Evolutionary conservation across 371 early-diverging fungal genomes (phyloP), one percentile per base, ranked within the genome.

Genomic region (Lichtheimia hyalospora): DNA sequence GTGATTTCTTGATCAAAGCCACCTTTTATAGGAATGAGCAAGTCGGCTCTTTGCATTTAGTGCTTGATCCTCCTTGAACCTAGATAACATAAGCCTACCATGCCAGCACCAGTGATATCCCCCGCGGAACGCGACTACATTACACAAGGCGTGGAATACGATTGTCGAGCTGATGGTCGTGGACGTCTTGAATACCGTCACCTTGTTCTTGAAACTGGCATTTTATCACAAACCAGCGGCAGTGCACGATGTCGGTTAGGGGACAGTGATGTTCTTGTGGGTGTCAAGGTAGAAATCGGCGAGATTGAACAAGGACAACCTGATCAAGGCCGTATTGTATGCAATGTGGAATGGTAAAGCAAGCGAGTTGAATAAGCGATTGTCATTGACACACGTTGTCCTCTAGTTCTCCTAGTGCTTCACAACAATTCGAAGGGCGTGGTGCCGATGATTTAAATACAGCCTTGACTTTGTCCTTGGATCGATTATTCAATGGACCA

Each of bases 251-350:
- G 87, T 66, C 87, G 93, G 40, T 68, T 91, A 34, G 92, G 92
- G 2, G 85, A 85, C 20, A 93, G 95, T 0, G 94, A 95, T 60
- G 89, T 96, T 0, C 77, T 97, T 16, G 96, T 96, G 15, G 96
- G 98, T 28, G 85, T 96, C 69, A 96, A 95, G 68, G 93, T 92
- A 3, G 95, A 94, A 62, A 88, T 96, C 49, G 92, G 88, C 27
- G 77, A 82, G 24, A 82, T 91, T 44, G 85, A 89, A 27, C 82
- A 70, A 5, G 82, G 71, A 6, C 79, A 74, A 42, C 75, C 75
- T 13, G 78, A 84, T 52, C 53, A 67, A 53, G 96, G 95, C 14
- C 75, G 89, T 21, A 75, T 96, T 39, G 73, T 91, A 8, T 93
- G 94, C 81, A 86, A 84, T 60, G 95, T 93, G 0, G 96, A 92